Base-by-base conservation (phyloP, 2,329 filamentous ascomycete species). In the Alternaria brassicicola region DNA sequence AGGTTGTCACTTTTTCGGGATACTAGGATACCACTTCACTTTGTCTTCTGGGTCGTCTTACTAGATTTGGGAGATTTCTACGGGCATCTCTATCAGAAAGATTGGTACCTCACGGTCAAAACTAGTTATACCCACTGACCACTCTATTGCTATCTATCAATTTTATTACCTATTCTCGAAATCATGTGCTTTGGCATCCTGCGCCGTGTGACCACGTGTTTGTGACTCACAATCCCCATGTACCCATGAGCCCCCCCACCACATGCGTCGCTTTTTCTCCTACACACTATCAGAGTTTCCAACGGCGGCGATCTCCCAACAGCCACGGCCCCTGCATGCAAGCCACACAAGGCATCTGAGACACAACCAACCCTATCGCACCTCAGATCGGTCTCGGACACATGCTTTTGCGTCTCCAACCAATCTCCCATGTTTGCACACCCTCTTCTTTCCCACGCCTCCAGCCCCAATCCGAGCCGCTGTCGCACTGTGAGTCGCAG, bases 21-120 rank as follows among this genome's bases (percentile, higher is more conserved):
- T 61, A 58, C 52, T 52, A 59, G 61, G 60, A 55, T 63, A 50
- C 61, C 39, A 59, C 61, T 38, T 58, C 52, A 59, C 55, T 59
- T 61, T 57, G 59, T 49, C 54, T 62, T 56, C 57, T 63, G 57
- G 64, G 55, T 59, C 60, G 58, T 55, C 41, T 57, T 53, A 57
- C 59, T 61, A 66, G 66, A 70, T 64, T 58, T 66, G 64, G 58
- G 60, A 60, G 57, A 59, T 62, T 30, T 66, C 53, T 65, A 62
- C 57, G 59, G 41, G 55, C 54, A 49, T 63, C 55, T 63, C 54
- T 57, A 61, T 59, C 33, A 53, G 51, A 42, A 49, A 54, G 62
- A 61, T 54, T 62, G 65, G 62, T 52, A 68, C 68, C 67, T 69
- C 69, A 54, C 64, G 69, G 69, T 70, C 68, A 70, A 70, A 72